Evolutionary conservation across 352 stramenopile species (phyloP).

Genomic region (Phytopythium kandeliae): DNA sequence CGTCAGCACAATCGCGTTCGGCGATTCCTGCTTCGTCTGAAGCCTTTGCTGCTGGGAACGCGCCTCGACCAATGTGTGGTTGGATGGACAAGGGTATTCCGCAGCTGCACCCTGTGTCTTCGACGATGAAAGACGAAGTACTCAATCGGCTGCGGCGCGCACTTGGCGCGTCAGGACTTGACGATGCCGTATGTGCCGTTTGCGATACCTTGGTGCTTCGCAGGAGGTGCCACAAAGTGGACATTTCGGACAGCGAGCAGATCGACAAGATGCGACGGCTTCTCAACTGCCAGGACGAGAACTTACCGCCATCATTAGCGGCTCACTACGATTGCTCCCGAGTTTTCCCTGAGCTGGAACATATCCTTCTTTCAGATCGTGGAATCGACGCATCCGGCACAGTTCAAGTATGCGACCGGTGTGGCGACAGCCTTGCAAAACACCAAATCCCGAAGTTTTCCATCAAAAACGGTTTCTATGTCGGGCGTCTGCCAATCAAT

Average conservation of each 20-base stretch:
- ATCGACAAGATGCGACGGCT: background rate
- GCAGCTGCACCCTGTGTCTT: background rate
- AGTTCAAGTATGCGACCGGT: conserved; percentile 4
- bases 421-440: conserved; percentile 4
- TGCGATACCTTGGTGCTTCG: background rate
- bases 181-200: background rate
- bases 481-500: background rate
- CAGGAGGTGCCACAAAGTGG: background rate
- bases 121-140: background rate
- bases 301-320: background rate
- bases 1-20: too few species aligned
- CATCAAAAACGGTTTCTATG: conserved; percentile 21
- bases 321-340: conserved; percentile 3
- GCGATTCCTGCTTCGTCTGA: too few species aligned
- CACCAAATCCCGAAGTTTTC: conserved; percentile 10
- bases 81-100: background rate
- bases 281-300: background rate
- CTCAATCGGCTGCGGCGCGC: background rate
- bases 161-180: background rate
- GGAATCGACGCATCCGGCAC: too few species aligned
- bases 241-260: background rate
- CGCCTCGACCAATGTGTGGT: background rate
- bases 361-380: conserved; percentile 10
- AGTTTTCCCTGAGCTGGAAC: background rate
- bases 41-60: too few species aligned